These are phyloP conservation scores for Monoraphidium neglectum DNA, from an alignment of 139 green algal species.

Conservation along the genomic window DNA sequence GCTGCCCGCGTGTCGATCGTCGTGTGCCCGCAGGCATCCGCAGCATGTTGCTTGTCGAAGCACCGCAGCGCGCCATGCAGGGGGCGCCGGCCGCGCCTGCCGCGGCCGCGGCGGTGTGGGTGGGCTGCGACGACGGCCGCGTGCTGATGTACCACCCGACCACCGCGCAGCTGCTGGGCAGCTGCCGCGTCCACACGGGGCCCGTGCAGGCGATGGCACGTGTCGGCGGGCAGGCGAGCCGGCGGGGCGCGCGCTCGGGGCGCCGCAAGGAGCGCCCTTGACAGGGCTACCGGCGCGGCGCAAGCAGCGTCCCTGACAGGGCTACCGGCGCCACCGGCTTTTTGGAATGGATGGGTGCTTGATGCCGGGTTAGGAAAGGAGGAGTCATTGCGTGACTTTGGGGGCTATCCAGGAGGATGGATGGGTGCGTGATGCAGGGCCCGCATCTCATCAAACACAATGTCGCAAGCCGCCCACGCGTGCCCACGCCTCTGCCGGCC, in stretches of 20 bases:
- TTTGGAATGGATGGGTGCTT: neutral
- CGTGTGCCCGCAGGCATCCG: slow-evolving; percentile 6
- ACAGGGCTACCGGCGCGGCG: no score
- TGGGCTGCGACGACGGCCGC: slow-evolving; percentile 29
- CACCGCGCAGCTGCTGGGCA: neutral
- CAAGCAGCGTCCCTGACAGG: neutral
- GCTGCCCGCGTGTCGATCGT: no score
- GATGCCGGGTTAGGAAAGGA: neutral
- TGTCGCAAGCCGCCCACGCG: neutral
- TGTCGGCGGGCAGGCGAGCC: neutral
- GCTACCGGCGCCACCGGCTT: neutral
- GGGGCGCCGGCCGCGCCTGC: no score
- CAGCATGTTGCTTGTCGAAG: slow-evolving; percentile 24
- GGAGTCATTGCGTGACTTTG: neutral
- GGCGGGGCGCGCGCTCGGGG: no score
- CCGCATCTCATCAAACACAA: neutral
- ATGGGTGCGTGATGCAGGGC: neutral
- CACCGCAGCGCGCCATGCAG: no score
- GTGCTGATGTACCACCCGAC: slow-evolving; percentile 22
- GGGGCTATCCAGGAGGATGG: neutral
- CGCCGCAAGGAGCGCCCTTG: neutral
- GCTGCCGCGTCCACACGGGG: neutral
- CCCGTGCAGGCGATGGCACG: slow-evolving; percentile 1
- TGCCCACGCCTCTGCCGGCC: no score
- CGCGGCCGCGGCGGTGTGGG: slow-evolving; percentile 13